Evolutionary conservation across 2,329 filamentous ascomycete species (phyloP), one percentile per base, ranked within the genome.

Genomic region (Colletotrichum neosansevieriae): DNA sequence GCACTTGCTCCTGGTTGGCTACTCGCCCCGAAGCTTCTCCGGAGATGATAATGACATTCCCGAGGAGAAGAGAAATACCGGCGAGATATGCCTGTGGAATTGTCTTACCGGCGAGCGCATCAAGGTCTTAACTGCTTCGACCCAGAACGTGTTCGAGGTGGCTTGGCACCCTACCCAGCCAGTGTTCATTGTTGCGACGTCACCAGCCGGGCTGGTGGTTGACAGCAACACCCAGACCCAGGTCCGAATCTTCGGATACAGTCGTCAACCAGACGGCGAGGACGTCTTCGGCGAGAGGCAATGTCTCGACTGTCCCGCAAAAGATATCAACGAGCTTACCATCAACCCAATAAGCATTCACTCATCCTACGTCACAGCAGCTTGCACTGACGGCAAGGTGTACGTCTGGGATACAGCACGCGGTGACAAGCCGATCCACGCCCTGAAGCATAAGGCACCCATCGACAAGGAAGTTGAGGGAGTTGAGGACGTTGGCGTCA

Each of bases 81-180:
- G 89, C 10, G 88, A 90, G 72, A 82, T 91, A 3, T 85, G 85
- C 45, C 75, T 91, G 1, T 91, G 88, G 87, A 82, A 91, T 73
- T 83, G 85, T 0, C 62, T 75, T 0, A 79, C 77, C 2, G 79
- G 80, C 10, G 74, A 79, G 10, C 79, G 81, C 50, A 77, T 89
- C 50, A 80, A 79, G 4, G 81, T 91, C 3, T 77, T 81, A 19
- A 84, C 85, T 3, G 84, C 82, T 1, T 84, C 83, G 0, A 84
- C 83, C 0, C 83, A 87, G 51, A 91, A 91, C 64, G 86, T 90
- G 2, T 91, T 91, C 50, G 89, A 91, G 72, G 85, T 90, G 2
- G 79, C 83, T 0, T 91, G 89, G 89, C 89, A 91, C 72, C 88
- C 89, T 0, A 81, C 74, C 0, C 79, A 85, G 51, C 77, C 80